phyloP scores from a whole-genome alignment of 331 rosid genomes.

The Stylosanthes scabra region DNA sequence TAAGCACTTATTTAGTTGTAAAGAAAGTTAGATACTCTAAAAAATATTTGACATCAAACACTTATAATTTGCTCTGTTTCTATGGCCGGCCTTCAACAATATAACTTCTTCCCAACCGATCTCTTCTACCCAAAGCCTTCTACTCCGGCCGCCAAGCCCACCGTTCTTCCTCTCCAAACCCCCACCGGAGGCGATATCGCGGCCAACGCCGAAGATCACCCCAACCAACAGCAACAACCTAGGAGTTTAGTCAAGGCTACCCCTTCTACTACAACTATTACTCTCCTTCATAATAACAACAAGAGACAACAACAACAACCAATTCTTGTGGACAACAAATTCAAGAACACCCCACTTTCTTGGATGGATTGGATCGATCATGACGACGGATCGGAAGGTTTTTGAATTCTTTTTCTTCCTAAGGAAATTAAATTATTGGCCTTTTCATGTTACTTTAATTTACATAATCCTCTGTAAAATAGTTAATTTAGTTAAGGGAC shows the following conservation, averaged over 20 bases:
- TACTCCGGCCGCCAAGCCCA: constrained; percentile 27
- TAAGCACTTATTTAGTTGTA: not conserved
- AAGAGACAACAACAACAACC: not conserved
- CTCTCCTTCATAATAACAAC: constrained; percentile 7
- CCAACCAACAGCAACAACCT: constrained; percentile 12
- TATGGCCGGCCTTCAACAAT: constrained; percentile 72
- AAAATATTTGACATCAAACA: not conserved
- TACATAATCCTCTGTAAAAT: constrained; percentile 30
- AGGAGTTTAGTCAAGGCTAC: constrained; percentile 13
- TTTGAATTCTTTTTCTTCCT: constrained; percentile 12
- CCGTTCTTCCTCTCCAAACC: constrained; percentile 41
- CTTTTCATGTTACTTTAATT: constrained; percentile 34
- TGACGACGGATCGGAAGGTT: not conserved
- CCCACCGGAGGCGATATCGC: not conserved
- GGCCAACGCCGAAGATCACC: constrained; percentile 15
- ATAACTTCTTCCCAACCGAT: constrained; percentile 74
- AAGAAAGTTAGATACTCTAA: constrained; percentile 14
- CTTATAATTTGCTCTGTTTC: not conserved
- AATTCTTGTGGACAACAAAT: constrained; percentile 10
- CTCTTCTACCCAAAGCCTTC: constrained; percentile 50
- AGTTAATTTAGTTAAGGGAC: constrained; percentile 12
- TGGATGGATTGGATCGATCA: constrained; percentile 24
- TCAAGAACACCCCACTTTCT: constrained; percentile 35
- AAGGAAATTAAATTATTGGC: not conserved
- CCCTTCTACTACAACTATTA: constrained; percentile 30